Evolutionary conservation across 768 basidiomycete species (phyloP).

Genomic region (Gautieria morchelliformis): DNA sequence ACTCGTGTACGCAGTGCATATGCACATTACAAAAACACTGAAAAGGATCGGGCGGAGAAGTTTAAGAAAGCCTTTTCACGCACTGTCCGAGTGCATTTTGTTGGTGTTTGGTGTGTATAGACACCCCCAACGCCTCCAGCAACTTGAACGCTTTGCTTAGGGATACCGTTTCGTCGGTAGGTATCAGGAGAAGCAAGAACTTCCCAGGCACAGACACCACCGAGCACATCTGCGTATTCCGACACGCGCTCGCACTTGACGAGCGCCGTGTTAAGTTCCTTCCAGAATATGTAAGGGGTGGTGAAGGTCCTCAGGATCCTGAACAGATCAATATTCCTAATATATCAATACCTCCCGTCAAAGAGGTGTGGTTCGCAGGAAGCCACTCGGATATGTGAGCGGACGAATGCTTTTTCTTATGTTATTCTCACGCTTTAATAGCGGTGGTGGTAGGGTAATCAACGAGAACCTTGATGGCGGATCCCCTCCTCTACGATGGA

Average conservation of each 20-base stretch:
- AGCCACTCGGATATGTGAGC: constrained; percentile 30
- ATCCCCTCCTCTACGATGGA: neutral
- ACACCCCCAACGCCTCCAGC: neutral
- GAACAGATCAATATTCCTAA: neutral
- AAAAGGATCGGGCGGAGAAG: neutral
- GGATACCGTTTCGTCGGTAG: constrained; percentile 41
- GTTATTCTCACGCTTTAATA: no score
- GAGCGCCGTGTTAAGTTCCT: constrained; percentile 39
- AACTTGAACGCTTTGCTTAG: constrained; percentile 13
- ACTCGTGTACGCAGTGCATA: constrained; percentile 24
- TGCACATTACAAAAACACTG: constrained; percentile 21
- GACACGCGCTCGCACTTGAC: constrained; percentile 39
- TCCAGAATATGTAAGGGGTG: constrained; percentile 30
- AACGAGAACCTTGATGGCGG: neutral
- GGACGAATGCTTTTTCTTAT: neutral
- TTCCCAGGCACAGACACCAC: constrained; percentile 24
- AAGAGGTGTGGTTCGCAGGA: constrained; percentile 37
- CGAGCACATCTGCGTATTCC: constrained; percentile 31
- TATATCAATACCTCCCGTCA: constrained; percentile 14
- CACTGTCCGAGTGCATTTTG: constrained; percentile 31
- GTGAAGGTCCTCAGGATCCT: neutral
- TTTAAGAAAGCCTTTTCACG: constrained; percentile 31
- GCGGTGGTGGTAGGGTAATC: neutral
- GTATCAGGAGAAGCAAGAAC: constrained; percentile 22
- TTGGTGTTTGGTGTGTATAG: constrained; percentile 32